Evolutionary conservation across 2,329 filamentous ascomycete genomes (phyloP).

Genomic region (Sporothrix sp.): DNA sequence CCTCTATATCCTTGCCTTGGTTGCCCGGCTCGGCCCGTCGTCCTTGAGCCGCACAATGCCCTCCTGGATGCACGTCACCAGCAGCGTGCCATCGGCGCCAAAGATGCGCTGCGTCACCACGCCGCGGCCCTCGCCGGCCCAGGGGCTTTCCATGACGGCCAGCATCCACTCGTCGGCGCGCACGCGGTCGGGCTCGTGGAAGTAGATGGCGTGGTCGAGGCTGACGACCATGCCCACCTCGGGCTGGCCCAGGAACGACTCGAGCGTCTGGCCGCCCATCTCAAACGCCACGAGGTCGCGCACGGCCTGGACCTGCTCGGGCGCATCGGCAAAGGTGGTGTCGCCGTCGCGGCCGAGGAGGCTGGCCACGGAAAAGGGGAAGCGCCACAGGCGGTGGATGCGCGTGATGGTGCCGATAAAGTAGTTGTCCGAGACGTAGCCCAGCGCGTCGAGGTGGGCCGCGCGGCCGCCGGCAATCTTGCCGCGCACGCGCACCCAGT

Average conservation of each 20-base stretch:
- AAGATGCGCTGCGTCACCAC: constrained; percentile 69
- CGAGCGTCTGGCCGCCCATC: constrained; percentile 32
- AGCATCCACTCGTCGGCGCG: constrained; percentile 68
- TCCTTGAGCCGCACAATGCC: constrained; percentile 30
- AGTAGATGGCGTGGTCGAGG: constrained; percentile 65
- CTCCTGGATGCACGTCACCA: constrained; percentile 76
- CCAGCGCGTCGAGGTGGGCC: constrained; percentile 77
- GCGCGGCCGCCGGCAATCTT: constrained; percentile 67
- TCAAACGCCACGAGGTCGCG: constrained; percentile 32
- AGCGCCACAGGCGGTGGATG: constrained; percentile 71
- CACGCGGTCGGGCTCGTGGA: constrained; percentile 50
- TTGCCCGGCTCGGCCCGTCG: not conserved
- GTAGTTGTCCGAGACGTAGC: constrained; percentile 86
- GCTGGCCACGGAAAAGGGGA: constrained; percentile 41
- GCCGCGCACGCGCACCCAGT: constrained; percentile 69
- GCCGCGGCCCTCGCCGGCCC: constrained; percentile 68
- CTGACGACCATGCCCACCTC: constrained; percentile 77
- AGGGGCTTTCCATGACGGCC: constrained; percentile 69
- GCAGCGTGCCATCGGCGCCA: constrained; percentile 56
- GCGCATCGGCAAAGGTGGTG: constrained; percentile 31
- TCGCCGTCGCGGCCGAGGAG: constrained; percentile 36
- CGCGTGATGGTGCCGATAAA: constrained; percentile 85
- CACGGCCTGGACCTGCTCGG: constrained; percentile 33
- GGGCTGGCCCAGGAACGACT: constrained; percentile 38
- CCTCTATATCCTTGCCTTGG: constrained; percentile 9